Conservation (phyloP, 2,329 filamentous ascomycete species). For the Tolypocladium tropicale region DNA sequence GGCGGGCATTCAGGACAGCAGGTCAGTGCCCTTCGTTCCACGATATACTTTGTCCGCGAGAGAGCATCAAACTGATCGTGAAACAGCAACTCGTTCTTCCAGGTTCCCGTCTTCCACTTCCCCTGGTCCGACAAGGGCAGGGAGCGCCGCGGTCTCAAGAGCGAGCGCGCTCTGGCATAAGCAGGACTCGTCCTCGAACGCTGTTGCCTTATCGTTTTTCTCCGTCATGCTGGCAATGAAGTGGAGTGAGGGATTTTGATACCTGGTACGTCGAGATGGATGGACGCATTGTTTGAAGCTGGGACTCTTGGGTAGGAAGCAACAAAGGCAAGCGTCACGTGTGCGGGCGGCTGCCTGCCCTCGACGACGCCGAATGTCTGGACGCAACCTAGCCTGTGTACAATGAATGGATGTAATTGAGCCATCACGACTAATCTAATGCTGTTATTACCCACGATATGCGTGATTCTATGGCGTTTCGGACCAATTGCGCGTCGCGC, state of each 20-base stretch:
- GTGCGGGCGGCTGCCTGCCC: not conserved
- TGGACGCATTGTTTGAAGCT: not conserved
- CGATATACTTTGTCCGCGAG: not conserved
- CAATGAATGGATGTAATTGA: not conserved
- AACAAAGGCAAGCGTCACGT: not conserved
- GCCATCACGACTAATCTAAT: not conserved
- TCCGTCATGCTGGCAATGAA: not conserved
- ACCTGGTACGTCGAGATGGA: not conserved
- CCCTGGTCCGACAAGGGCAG: conserved; percentile 80
- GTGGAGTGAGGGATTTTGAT: not conserved
- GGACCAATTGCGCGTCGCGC: not conserved
- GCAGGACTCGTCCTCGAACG: not conserved
- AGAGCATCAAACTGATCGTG: conserved; percentile 19
- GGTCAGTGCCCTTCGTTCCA: conserved; percentile 29
- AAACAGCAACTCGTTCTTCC: conserved; percentile 72
- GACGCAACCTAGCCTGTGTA: not conserved
- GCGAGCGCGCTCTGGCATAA: conserved; percentile 14
- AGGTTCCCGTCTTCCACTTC: conserved; percentile 87
- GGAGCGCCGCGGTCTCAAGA: conserved; percentile 40
- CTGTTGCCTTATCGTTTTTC: not conserved
- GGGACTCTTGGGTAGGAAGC: not conserved
- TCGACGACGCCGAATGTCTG: too few relatives aligned
- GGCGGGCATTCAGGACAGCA: conserved; percentile 67
- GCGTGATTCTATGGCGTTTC: not conserved
- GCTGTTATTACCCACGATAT: not conserved